Evolutionary conservation across 2,329 filamentous ascomycete genomes (phyloP), one percentile per base, ranked within the genome.

Genomic region (Xylariaceae sp.): DNA sequence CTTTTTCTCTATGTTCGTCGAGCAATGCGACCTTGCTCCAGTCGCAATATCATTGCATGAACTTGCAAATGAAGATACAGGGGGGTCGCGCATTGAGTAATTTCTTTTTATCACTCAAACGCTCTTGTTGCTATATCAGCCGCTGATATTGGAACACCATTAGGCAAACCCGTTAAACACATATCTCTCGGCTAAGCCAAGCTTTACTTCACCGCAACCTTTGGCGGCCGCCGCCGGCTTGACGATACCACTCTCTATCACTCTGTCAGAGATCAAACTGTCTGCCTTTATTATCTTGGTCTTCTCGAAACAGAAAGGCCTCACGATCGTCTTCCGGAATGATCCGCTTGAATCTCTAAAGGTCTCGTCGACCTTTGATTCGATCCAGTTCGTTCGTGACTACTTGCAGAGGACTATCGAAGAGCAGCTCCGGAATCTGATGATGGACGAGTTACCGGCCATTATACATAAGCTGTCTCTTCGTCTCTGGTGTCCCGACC

Each of bases 321-420:
- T 98, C 41, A 98, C 92, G 2, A 74, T 98, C 33, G 92, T 98
- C 31, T 98, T 98, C 62, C 83, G 92, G 54, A 97, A 98, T 74
- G 92, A 98, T 60, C 92, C 92, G 4, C 79, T 98, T 46, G 92
- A 98, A 61, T 96, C 90, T 4, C 80, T 98, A 56, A 97, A 96
- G 69, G 92, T 98, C 50, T 97, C 90, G 1, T 97, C 90, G 51
- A 98, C 92, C 31, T 98, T 98, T 64, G 92, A 98, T 68, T 95
- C 90, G 9, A 98, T 98, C 56, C 90, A 92, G 31, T 98, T 98
- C 59, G 92, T 98, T 47, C 84, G 92, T 52, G 89, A 98, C 63
- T 97, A 97, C 62, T 70, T 98, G 40, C 92, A 98, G 59, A 85
- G 87, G 60, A 94, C 90, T 45, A 98, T 98, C 54, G 92, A 98